phyloP scores from a whole-genome alignment of 768 basidiomycete species.

The Hygrophoropsis aurantiaca region DNA sequence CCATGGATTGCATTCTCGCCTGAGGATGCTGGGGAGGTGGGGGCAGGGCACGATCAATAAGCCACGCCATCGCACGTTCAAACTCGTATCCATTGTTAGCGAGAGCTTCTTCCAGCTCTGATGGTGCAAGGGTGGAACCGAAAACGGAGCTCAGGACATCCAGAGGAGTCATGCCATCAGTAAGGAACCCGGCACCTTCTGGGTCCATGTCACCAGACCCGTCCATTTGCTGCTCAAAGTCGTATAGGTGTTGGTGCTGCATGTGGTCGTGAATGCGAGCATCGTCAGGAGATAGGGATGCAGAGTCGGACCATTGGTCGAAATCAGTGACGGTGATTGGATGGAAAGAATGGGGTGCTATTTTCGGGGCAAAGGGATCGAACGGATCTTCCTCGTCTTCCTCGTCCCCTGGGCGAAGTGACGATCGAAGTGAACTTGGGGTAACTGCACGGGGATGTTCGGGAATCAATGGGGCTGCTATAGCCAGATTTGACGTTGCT shows the following conservation, averaged over 20 bases:
- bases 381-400: slow-evolving; percentile 86
- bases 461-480: slow-evolving; percentile 85
- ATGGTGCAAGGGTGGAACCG: slow-evolving; percentile 83
- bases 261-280: slow-evolving; percentile 32
- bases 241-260: slow-evolving; percentile 25
- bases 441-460: slow-evolving; percentile 62
- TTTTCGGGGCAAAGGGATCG: slow-evolving; percentile 62
- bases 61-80: slow-evolving; percentile 92
- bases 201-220: slow-evolving; percentile 40
- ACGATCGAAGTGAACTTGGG: slow-evolving; percentile 71
- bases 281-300: slow-evolving; percentile 54
- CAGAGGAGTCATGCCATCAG: slow-evolving; percentile 95
- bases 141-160: slow-evolving; percentile 95
- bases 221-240: slow-evolving; percentile 33
- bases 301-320: slow-evolving; percentile 58
- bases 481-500: slow-evolving; percentile 82
- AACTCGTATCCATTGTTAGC: slow-evolving; percentile 90
- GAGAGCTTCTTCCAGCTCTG: slow-evolving; percentile 92
- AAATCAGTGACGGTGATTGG: slow-evolving; percentile 64
- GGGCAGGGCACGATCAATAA: slow-evolving; percentile 73
- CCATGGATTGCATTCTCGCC: slow-evolving; percentile 57
- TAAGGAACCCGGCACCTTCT: slow-evolving; percentile 61
- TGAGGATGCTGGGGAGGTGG: slow-evolving; percentile 38
- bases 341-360: slow-evolving; percentile 55
- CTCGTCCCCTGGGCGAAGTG: slow-evolving; percentile 55